Percentiles rank a stretch among this genome's conserved stretches.
These are phyloP conservation scores for Boletus tylopilopsis DNA, from an alignment of 768 basidiomycete species.

Conservation along the genomic window DNA sequence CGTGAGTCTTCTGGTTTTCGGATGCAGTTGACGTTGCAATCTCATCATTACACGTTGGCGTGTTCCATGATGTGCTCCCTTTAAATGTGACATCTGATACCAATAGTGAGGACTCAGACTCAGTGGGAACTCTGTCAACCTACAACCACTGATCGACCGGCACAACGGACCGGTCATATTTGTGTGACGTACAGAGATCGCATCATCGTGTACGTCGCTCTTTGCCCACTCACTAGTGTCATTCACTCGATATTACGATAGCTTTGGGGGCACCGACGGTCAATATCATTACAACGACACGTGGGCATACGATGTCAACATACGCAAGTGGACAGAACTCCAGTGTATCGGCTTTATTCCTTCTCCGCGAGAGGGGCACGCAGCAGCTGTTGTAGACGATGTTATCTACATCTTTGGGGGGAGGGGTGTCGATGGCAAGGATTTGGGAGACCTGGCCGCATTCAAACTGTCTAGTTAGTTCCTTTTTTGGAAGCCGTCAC, in stretches of 20 bases:
- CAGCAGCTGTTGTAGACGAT: conserved; percentile 93
- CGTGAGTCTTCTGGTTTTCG: conserved; percentile 46
- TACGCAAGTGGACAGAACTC: conserved; percentile 84
- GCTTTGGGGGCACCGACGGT: conserved; percentile 98
- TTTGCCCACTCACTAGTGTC: conserved; percentile 13
- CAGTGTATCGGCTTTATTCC: conserved; percentile 97
- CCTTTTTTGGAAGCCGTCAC: background rate
- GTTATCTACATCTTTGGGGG: conserved; percentile 98
- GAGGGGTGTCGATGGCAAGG: conserved; percentile 94
- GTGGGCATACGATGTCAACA: conserved; percentile 86
- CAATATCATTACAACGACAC: conserved; percentile 99
- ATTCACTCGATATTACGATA: conserved; percentile 31
- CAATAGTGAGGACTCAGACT: conserved; percentile 74
- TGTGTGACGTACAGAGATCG: conserved; percentile 80
- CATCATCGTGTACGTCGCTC: conserved; percentile 67
- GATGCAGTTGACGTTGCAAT: background rate
- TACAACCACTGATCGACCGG: conserved; percentile 56
- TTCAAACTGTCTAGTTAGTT: conserved; percentile 95
- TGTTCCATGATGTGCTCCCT: background rate
- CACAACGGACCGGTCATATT: conserved; percentile 89
- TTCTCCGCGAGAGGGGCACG: conserved; percentile 92
- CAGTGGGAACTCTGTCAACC: conserved; percentile 81
- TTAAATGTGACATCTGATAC: conserved; percentile 3
- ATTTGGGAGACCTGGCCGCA: conserved; percentile 89
- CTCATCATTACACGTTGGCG: background rate